These are phyloP conservation scores for Pinus albicaulis DNA, from an alignment of 75 land plant species.

Conservation along the genomic window DNA sequence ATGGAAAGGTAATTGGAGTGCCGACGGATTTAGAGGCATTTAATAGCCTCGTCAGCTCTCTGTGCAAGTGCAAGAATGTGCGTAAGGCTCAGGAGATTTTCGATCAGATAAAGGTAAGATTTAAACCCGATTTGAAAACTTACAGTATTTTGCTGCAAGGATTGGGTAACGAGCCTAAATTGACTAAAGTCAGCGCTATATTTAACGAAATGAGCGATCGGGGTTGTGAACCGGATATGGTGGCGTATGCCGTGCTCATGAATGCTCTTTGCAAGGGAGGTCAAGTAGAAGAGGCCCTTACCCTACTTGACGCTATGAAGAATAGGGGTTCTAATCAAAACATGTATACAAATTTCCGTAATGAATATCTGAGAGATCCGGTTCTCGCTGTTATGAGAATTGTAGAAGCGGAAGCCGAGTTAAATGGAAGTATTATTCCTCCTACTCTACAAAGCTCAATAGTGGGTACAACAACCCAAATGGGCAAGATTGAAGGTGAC, in stretches of 20 bases:
- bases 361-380: no score
- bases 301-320: constrained; percentile 42
- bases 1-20: no score
- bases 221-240: constrained; percentile 62
- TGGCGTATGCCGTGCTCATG: constrained; percentile 70
- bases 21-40: constrained; percentile 54
- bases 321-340: constrained; percentile 29
- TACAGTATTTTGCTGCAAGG: constrained; percentile 69
- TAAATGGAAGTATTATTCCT: no score
- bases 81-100: constrained; percentile 74
- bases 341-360: no score
- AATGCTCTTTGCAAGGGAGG: constrained; percentile 77
- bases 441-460: no score
- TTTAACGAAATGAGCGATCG: constrained; percentile 47
- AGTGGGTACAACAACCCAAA: no score
- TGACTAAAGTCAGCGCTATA: constrained; percentile 54
- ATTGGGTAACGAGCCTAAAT: constrained; percentile 67
- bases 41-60: constrained; percentile 53
- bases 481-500: no score
- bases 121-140: constrained; percentile 59
- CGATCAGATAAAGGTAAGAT: constrained; percentile 45
- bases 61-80: constrained; percentile 72
- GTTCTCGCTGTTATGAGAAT: no score
- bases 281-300: constrained; percentile 57
- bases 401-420: no score